Base-by-base conservation (phyloP, 139 green algal species). In the Pseudopediastrum boryanum region DNA sequence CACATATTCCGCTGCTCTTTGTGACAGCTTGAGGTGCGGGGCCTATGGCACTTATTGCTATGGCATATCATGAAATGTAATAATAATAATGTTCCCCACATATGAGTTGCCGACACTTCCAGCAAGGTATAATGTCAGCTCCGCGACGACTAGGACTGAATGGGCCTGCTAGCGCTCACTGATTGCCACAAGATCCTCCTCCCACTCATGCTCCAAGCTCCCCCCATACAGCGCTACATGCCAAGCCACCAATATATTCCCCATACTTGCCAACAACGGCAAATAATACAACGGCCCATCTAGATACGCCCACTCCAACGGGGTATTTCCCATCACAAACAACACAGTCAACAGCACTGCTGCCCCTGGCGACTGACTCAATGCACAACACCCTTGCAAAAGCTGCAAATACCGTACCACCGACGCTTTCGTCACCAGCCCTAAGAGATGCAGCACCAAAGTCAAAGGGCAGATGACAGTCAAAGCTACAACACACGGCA, bases 301-400 rank as follows among this genome's bases (percentile, higher is more conserved):
- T 38, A 78, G 46, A 19, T 70, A 78, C 7, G 71, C 71, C 41
- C 31, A 78, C 39, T 78, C 71, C 6, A 70, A 25, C 31, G 71
- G 71, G 1, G 43, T 16, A 41, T 78, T 78, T 0, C 71, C 71
- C 25, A 78, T 50, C 12, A 78, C 41, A 27, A 78, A 78, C 71
- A 78, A 56, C 54, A 50, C 52, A 4, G 71, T 78, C 36, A 78
- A 29, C 9, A 78, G 41, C 13, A 58, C 71, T 25, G 41, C 71
- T 25, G 36, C 33, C 16, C 71, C 71, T 23, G 71, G 54, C 3
- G 71, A 39, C 10, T 69, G 35, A n/a, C 50, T 78, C 25, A 78
- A 41, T 13, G 71, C 71, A 33, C 41, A 4, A 29, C 71, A 78
- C 1, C 54, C 71, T 29, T 78, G 71, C 71, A 78, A 3, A 5